These are phyloP conservation scores for Yamadazyma trypodendri DNA, from an alignment of 1,139 yeast genomes.

Conservation along the genomic window DNA sequence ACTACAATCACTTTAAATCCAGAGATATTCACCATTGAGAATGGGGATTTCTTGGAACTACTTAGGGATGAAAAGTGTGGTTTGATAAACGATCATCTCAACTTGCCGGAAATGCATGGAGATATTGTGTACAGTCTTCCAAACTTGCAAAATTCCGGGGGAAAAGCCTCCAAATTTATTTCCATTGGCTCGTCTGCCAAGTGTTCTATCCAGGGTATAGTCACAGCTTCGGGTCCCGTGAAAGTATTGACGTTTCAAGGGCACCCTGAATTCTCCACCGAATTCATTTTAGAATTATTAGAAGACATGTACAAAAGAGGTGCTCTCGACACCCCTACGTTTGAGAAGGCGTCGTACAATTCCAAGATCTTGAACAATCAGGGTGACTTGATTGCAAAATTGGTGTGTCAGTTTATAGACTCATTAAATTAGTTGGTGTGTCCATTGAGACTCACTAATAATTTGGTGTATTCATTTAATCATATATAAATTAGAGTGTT, in stretches of 20 bases:
- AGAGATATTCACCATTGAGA: slow-evolving; percentile 29
- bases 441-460: neutral
- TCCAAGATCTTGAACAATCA: slow-evolving; percentile 34
- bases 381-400: slow-evolving; percentile 32
- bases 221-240: slow-evolving; percentile 41
- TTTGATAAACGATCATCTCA: slow-evolving; percentile 22
- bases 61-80: slow-evolving; percentile 20
- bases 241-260: slow-evolving; percentile 75
- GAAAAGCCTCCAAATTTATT: slow-evolving; percentile 25
- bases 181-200: slow-evolving; percentile 52
- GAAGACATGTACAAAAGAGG: slow-evolving; percentile 17
- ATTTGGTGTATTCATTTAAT: slow-evolving; percentile 1
- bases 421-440: slow-evolving; percentile 5
- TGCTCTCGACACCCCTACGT: slow-evolving; percentile 18
- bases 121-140: slow-evolving; percentile 57
- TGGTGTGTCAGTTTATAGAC: slow-evolving; percentile 28
- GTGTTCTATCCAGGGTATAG: slow-evolving; percentile 63
- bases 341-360: slow-evolving; percentile 27
- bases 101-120: slow-evolving; percentile 65
- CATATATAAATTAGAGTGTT: neutral
- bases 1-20: slow-evolving; percentile 49
- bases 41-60: slow-evolving; percentile 22
- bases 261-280: slow-evolving; percentile 75
- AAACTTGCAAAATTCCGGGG: slow-evolving; percentile 2
- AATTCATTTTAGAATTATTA: slow-evolving; percentile 29